Percentiles rank a stretch among this genome's conserved stretches.
Evolutionary conservation across 2,329 filamentous ascomycete species (phyloP).

Genomic region (Chaetomiaceae sp.): DNA sequence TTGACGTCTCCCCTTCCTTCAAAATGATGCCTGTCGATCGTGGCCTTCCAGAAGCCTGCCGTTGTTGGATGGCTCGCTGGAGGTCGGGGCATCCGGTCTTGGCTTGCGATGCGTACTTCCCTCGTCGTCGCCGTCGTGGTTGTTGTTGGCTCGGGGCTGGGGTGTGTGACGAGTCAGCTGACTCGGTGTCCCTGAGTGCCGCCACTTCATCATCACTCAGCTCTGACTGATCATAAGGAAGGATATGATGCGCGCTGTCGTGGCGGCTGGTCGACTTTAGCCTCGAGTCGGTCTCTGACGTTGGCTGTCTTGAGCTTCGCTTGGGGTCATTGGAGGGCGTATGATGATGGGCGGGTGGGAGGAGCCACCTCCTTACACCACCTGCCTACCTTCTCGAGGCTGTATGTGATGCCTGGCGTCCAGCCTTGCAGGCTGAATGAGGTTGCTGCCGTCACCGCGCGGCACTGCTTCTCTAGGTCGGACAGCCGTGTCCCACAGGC

Average conservation of each 20-base stretch:
- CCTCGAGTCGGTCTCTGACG: slow-evolving; percentile 6
- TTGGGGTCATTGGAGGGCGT: not conserved
- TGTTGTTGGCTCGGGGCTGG: not conserved
- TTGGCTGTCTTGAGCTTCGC: not conserved
- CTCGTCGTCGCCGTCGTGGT: not conserved
- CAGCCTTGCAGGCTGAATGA: slow-evolving; percentile 13
- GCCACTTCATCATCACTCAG: too few species aligned
- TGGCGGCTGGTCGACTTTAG: slow-evolving; percentile 7
- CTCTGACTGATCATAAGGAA: not conserved
- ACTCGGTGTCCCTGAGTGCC: too few species aligned
- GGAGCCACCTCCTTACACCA: too few species aligned
- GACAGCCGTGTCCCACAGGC: not conserved
- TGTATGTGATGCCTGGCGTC: not conserved
- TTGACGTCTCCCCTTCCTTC: not conserved
- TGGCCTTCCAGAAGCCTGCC: slow-evolving; percentile 2
- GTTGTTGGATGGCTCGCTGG: not conserved
- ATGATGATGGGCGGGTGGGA: not conserved
- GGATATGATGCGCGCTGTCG: not conserved
- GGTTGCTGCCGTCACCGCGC: not conserved
- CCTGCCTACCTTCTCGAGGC: not conserved
- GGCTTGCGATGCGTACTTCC: too few species aligned
- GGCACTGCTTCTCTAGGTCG: slow-evolving; percentile 2
- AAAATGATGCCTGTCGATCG: too few species aligned
- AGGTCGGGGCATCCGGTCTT: not conserved
- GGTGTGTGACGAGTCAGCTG: not conserved